Evolutionary conservation across 805 yeast genomes (phyloP).

Genomic region (Kuraishia ogatae): DNA sequence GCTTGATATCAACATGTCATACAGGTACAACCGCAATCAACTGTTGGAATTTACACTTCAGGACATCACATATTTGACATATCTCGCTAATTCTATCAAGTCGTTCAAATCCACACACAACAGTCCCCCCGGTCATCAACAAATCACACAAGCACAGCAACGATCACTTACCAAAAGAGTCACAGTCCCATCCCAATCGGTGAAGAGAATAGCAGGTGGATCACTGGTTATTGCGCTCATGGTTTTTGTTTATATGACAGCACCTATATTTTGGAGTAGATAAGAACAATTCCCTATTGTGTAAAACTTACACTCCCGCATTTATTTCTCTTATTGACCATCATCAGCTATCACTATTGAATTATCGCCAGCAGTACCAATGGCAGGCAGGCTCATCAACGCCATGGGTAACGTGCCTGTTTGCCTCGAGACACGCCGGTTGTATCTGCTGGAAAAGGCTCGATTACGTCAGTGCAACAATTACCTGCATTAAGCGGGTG

Average conservation of each 20-base stretch:
- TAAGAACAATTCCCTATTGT: too few species aligned
- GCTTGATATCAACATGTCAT: too few species aligned
- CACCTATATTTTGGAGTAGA: not conserved
- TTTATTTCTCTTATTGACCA: too few species aligned
- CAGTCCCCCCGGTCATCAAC: too few species aligned
- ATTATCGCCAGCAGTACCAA: too few species aligned
- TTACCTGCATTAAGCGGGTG: not conserved
- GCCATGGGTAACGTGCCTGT: not conserved
- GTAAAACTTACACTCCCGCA: too few species aligned
- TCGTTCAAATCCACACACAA: too few species aligned
- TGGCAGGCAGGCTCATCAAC: not conserved
- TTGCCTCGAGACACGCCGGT: not conserved
- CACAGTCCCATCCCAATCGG: slow-evolving; percentile 98
- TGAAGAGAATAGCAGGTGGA: slow-evolving; percentile 69
- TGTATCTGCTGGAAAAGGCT: not conserved
- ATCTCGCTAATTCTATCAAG: too few species aligned
- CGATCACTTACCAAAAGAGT: slow-evolving; percentile 50
- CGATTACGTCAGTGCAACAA: not conserved
- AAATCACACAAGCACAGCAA: not conserved
- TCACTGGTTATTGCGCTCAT: not conserved
- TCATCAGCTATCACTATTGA: too few species aligned
- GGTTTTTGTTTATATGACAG: not conserved
- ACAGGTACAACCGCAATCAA: too few species aligned
- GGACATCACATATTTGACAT: too few species aligned
- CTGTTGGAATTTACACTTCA: too few species aligned